These are phyloP conservation scores for Pseudocercospora ulei DNA, from an alignment of 2,329 filamentous ascomycete species.

Conservation along the genomic window DNA sequence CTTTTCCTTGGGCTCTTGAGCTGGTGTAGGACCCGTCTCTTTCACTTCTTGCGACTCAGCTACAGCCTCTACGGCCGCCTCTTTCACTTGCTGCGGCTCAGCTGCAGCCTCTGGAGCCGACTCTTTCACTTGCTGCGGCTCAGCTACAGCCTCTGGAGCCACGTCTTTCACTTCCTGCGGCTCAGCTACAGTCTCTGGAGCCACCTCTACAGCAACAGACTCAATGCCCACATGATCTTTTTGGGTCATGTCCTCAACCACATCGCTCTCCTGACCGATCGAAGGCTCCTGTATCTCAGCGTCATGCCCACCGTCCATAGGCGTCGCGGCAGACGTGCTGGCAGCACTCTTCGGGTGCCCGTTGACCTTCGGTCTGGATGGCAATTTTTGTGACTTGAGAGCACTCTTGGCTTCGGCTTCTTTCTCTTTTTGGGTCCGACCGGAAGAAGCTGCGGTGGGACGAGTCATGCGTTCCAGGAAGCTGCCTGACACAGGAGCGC, in stretches of 20 bases:
- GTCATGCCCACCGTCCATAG: conserved; percentile 1
- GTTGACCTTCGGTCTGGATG: conserved; percentile 16
- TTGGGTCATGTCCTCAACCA: conserved; percentile 4
- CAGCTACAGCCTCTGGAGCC: background rate
- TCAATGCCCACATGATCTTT: conserved; percentile 2
- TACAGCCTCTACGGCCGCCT: background rate
- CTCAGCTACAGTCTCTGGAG: background rate
- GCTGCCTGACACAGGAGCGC: conserved; percentile 54
- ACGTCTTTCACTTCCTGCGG: background rate
- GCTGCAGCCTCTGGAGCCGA: background rate
- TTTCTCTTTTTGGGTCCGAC: conserved; percentile 59
- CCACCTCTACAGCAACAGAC: conserved; percentile 2
- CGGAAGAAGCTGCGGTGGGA: conserved; percentile 59
- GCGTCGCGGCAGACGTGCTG: conserved; percentile 7
- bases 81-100: background rate
- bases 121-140: background rate
- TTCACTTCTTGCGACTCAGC: too few relatives aligned
- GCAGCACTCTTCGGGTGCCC: conserved; percentile 14
- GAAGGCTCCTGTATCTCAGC: conserved; percentile 14
- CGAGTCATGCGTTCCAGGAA: conserved; percentile 77
- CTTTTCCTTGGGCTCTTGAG: too few relatives aligned
- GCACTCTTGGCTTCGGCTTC: conserved; percentile 44
- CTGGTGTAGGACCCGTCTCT: too few relatives aligned
- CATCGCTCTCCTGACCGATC: conserved; percentile 9
- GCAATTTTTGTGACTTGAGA: conserved; percentile 22